Base-by-base conservation (phyloP, 345 rosid species). In the Geranium brycei region DNA sequence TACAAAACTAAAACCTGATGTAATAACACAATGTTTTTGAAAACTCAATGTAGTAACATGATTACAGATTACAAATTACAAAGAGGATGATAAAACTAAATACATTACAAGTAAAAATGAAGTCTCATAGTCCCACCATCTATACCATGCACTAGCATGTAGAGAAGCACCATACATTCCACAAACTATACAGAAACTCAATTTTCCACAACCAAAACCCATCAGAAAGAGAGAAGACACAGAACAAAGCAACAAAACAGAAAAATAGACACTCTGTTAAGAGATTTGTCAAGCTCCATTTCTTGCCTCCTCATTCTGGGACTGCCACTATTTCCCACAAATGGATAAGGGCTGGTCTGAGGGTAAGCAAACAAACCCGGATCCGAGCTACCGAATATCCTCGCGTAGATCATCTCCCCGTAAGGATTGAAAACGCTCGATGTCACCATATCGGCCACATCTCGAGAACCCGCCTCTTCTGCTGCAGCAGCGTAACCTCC, bases 261-360 rank as follows among this genome's bases (percentile, higher is more conserved):
- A 77, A 87, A 92, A 67, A 86, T 63, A 0, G 91, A 79, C 69
- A 89, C 80, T 82, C 97, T 82, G 71, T 80, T 79, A 66, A 92
- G 81, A 18, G 91, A 92, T 73, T 79, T 87, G 41, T 83, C 81
- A 19, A 72, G 68, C 71, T 82, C 86, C 80, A 86, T 76, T 66
- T 87, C 95, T 62, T 76, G 91, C 80, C 95, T 82, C 64, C 95
- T 73, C 78, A 85, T 55, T 77, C 97, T 82, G 12, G 83, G 82
- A 66, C 78, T 85, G 63, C 73, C 28, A 23, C 28, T 70, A 16
- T 60, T 56, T 1, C 57, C 61, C 64, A 70, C 63, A 19, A 58
- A 51, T 51, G 31, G 62, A 59, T 81, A 63, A 0, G 85, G 51
- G 67, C 70, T 80, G 64, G 74, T 80, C 65, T 75, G 65, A 66